Evolutionary conservation across 345 rosid genomes (phyloP).

Genomic region (Camelina sativa): DNA sequence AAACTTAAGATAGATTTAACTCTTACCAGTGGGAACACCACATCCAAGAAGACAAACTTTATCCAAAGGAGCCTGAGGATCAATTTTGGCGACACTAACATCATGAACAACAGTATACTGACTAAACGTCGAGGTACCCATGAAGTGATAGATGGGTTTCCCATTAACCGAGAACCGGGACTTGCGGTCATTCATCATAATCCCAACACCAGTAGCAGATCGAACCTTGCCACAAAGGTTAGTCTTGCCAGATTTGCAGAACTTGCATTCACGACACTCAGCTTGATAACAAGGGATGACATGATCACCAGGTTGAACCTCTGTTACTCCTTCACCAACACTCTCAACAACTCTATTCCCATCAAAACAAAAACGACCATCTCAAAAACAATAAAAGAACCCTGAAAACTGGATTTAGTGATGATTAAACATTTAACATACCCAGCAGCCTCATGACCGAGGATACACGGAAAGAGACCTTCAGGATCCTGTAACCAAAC

Average conservation of each 20-base stretch:
- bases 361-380: neutral
- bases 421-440: constrained; percentile 39
- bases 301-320: constrained; percentile 91
- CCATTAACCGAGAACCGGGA: constrained; percentile 89
- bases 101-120: constrained; percentile 98
- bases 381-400: neutral
- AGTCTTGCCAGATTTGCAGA: constrained; percentile 96
- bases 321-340: constrained; percentile 96
- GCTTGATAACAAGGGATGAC: constrained; percentile 99
- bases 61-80: constrained; percentile 90
- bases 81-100: constrained; percentile 96
- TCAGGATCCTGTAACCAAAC: constrained; percentile 74
- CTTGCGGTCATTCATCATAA: constrained; percentile 92
- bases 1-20: neutral
- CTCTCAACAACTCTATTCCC: constrained; percentile 82
- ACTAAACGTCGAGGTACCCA: constrained; percentile 99
- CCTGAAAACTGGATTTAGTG: constrained; percentile 5
- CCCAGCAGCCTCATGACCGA: constrained; percentile 99
- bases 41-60: constrained; percentile 99
- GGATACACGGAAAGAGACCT: constrained; percentile 94
- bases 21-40: constrained; percentile 97
- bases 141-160: constrained; percentile 88
- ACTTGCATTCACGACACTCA: constrained; percentile 98
- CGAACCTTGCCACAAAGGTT: constrained; percentile 97
- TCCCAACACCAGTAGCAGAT: constrained; percentile 89